Base-by-base conservation (phyloP, 257 asterid genomes). In the Solanum ossicruentum region DNA sequence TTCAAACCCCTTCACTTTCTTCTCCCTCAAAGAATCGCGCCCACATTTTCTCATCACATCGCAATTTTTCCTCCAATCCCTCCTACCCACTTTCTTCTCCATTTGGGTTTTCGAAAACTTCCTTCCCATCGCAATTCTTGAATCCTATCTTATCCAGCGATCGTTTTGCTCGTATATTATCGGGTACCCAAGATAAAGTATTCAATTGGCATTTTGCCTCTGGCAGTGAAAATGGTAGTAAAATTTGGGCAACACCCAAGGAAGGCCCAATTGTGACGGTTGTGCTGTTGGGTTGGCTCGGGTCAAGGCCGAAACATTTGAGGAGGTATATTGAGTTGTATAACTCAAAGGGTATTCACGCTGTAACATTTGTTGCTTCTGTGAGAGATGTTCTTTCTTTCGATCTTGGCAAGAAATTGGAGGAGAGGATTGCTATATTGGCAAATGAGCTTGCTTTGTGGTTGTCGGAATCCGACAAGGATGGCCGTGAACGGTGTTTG, bases 211-310 rank as follows among this genome's bases (percentile, higher is more conserved):
- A 87, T 85, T 89, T 86, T 78, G 88, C 93, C 23, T 72, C 84
- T 6, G 83, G 54, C 3, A 78, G 65, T 17, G 57, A 57, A 36
- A 52, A 60, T 13, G 79, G 58, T 15, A 58, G n/a, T 20, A 85
- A 83, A 51, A 80, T 60, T 60, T 85, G 85, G 45, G 18, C 65
- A 58, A 51, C 78, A 3, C 85, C 36, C 0, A 91, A 87, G 2
- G 82, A 88, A 12, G 91, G 90, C 10, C 91, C 95, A 0, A 91
- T 92, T 89, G 91, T 92, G 4, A 90, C 99, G 60, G 97, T 92
- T 79, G 99, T 96, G 63, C 84, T 96, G 85, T 73, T 96, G 90
- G 98, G 98, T 12, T 96, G 99, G 98, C 90, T 96, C 56, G 99
- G 98, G 28, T 89, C 96, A 23, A 89, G 91, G 92, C 90, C 90